Percentiles rank a stretch among this genome's conserved stretches.
Conservation (phyloP, 192 early-diverging fungal species). For the Haplosporangium gracile region DNA sequence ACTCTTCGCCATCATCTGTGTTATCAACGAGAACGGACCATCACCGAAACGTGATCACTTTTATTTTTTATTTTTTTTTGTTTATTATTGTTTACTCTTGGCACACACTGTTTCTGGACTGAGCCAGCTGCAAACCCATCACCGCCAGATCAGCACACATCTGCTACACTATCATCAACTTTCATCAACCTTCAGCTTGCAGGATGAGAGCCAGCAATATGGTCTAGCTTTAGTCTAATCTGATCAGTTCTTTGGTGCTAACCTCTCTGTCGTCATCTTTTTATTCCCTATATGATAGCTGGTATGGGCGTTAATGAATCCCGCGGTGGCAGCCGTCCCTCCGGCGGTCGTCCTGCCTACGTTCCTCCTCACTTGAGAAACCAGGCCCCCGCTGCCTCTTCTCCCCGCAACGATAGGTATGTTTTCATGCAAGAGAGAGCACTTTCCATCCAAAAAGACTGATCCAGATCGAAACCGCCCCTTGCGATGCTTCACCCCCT, state of each 20-base stretch:
- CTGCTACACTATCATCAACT: neutral
- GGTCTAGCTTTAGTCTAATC: neutral
- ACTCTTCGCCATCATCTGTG: neutral
- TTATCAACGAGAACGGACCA: constrained; percentile 1
- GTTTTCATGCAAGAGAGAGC: neutral
- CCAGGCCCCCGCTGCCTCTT: constrained; percentile 16
- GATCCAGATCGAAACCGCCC: neutral
- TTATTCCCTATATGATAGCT: constrained; percentile 58
- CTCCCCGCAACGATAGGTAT: constrained; percentile 41
- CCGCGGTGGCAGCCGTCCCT: constrained; percentile 55
- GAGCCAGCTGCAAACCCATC: neutral
- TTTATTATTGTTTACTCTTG: neutral
- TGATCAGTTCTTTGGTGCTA: neutral
- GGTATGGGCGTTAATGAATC: constrained; percentile 76
- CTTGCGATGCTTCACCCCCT: neutral
- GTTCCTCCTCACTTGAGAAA: constrained; percentile 49
- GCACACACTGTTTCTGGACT: neutral
- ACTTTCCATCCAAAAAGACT: neutral
- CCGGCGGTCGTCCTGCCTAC: constrained; percentile 64
- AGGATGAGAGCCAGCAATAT: constrained; percentile 1
- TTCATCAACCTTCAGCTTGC: neutral
- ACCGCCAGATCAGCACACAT: neutral
- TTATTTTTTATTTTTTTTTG: neutral
- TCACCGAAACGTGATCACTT: constrained; percentile 5
- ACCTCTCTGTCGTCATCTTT: constrained; percentile 11